A percentile compares a stretch with the other conserved stretches of the same genome.
Conservation (phyloP, 345 rosid genomes). For the Syzygium grande region DNA sequence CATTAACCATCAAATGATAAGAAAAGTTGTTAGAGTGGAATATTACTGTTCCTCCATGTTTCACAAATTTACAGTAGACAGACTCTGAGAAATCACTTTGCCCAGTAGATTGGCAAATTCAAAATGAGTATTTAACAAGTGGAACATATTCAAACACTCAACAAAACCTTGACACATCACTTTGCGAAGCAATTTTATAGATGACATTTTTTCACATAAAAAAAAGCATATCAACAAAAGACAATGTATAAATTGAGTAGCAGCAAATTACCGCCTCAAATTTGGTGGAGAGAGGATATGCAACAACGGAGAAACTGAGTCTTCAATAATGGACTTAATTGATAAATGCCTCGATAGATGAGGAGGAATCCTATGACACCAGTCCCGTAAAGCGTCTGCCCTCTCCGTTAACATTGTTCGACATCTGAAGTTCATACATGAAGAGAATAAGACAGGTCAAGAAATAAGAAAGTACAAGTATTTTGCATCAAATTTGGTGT, state of each 20-base stretch:
- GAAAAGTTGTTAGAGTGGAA: not conserved
- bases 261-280: slow-evolving; percentile 56
- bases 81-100: not conserved
- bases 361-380: slow-evolving; percentile 75
- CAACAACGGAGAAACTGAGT: slow-evolving; percentile 60
- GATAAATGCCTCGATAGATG: slow-evolving; percentile 79
- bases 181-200: not conserved
- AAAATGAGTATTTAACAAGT: not conserved
- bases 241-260: not conserved
- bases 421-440: slow-evolving; percentile 41
- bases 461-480: not conserved
- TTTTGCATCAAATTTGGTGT: not conserved
- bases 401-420: slow-evolving; percentile 59
- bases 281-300: slow-evolving; percentile 80
- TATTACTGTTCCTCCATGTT: not conserved
- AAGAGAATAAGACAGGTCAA: slow-evolving; percentile 6
- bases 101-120: not conserved
- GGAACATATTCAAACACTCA: not conserved
- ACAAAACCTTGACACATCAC: not conserved
- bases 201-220: not conserved
- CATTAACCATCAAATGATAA: not conserved
- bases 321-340: slow-evolving; percentile 58
- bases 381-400: slow-evolving; percentile 52
- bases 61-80: not conserved
- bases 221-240: not conserved